Conservation (phyloP, 2,329 filamentous ascomycete species). For the Penicillium griseofulvum region DNA sequence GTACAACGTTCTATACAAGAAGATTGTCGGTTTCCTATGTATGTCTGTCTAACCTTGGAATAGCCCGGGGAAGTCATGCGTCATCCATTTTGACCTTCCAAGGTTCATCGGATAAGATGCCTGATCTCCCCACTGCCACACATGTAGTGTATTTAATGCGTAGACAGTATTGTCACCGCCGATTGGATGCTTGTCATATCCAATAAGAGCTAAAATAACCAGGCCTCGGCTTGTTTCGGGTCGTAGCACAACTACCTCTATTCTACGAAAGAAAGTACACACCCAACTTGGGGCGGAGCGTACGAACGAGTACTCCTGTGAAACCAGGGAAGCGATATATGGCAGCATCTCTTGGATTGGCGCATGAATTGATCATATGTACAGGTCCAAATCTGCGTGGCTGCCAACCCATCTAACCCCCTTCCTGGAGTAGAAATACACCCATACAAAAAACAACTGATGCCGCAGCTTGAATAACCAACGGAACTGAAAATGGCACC, state of each 20-base stretch:
- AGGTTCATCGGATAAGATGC: neutral
- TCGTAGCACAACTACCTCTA: neutral
- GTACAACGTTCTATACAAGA: neutral
- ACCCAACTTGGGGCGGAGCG: neutral
- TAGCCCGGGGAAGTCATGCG: neutral
- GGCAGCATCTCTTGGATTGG: conserved; percentile 32
- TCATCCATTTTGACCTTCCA: neutral
- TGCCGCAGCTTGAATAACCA: conserved; percentile 11
- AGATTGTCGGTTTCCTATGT: no score
- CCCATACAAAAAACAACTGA: conserved; percentile 23
- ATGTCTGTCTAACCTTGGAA: neutral
- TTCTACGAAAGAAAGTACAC: neutral
- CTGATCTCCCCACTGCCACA: no score
- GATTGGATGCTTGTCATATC: no score
- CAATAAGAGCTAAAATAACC: neutral
- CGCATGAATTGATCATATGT: conserved; percentile 36
- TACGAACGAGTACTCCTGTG: neutral
- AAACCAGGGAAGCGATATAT: neutral
- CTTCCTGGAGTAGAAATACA: conserved; percentile 38
- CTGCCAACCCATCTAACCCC: conserved; percentile 26
- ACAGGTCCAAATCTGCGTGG: conserved; percentile 34
- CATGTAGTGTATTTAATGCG: neutral
- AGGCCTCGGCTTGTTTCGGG: neutral
- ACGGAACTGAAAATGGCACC: conserved; percentile 6
- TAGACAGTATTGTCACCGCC: neutral